A percentile compares a stretch with the other conserved stretches of the same genome.
Evolutionary conservation across 139 green algal species (phyloP).

Genomic region (Chlorella sorokiniana): DNA sequence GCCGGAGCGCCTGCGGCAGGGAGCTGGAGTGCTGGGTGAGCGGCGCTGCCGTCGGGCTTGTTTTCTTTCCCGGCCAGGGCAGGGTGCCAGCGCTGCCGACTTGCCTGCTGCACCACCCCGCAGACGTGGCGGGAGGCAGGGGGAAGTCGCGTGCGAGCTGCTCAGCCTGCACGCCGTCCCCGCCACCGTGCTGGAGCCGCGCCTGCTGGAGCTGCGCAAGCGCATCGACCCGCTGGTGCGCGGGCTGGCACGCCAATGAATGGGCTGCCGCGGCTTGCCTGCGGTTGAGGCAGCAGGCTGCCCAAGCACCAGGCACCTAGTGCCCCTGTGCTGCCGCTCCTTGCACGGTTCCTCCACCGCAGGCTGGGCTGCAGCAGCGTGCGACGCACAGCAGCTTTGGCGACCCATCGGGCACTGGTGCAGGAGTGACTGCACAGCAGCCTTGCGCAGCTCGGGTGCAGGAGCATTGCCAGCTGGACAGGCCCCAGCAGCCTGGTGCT

Average conservation of each 20-base stretch:
- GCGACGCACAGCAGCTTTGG: no score
- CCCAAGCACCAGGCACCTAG: no score
- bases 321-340: no score
- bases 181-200: conserved; percentile 56
- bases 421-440: no score
- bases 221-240: conserved; percentile 26
- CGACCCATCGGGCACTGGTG: no score
- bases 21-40: conserved; percentile 48
- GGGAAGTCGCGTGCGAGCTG: conserved; percentile 63
- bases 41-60: neutral
- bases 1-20: conserved; percentile 26
- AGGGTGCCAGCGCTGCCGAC: neutral
- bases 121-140: conserved; percentile 61
- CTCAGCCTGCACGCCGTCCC: conserved; percentile 51
- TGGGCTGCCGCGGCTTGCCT: neutral
- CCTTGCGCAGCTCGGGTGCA: no score
- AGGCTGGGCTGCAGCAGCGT: no score
- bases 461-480: neutral
- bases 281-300: neutral
- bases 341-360: no score
- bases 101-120: neutral
- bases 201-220: conserved; percentile 44
- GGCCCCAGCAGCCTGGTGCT: neutral
- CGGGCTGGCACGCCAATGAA: neutral
- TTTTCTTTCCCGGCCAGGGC: neutral